Evolutionary conservation across 148 eudicot species (phyloP).

Genomic region (Chenopodium berlandieri): DNA sequence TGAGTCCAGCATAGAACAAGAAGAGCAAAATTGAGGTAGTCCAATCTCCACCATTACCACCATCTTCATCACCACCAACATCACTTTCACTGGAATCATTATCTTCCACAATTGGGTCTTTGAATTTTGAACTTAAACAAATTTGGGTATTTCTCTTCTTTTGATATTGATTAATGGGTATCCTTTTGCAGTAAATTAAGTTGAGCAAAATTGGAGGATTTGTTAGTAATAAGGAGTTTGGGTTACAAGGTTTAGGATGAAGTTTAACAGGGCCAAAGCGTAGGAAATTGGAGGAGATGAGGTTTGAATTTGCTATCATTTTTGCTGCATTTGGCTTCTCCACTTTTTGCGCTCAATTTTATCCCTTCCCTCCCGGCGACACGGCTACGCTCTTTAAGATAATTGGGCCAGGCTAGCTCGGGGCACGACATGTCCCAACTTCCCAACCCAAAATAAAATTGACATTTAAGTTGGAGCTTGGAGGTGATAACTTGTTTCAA

Average conservation of each 20-base stretch:
- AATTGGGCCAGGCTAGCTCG: no score
- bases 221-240: conserved; percentile 1
- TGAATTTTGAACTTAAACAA: conserved; percentile 45
- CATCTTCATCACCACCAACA: conserved; percentile 30
- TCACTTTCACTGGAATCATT: conserved; percentile 29
- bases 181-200: not conserved
- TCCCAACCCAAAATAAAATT: no score
- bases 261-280: conserved; percentile 19
- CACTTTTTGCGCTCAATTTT: not conserved
- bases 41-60: conserved; percentile 55
- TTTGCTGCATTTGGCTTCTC: conserved; percentile 16
- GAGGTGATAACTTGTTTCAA: no score
- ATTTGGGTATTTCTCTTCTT: conserved; percentile 27
- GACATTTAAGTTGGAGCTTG: no score
- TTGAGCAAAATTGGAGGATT: conserved; percentile 18
- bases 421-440: no score
- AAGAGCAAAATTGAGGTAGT: conserved; percentile 75
- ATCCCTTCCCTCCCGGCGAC: not conserved
- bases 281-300: conserved; percentile 59
- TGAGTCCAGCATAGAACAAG: conserved; percentile 62
- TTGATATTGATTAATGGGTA: conserved; percentile 4
- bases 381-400: no score
- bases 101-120: conserved; percentile 43
- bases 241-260: conserved; percentile 19
- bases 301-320: conserved; percentile 47